These are phyloP conservation scores for Sophora flavescens DNA, from an alignment of 306 rosid genomes.

Conservation along the genomic window DNA sequence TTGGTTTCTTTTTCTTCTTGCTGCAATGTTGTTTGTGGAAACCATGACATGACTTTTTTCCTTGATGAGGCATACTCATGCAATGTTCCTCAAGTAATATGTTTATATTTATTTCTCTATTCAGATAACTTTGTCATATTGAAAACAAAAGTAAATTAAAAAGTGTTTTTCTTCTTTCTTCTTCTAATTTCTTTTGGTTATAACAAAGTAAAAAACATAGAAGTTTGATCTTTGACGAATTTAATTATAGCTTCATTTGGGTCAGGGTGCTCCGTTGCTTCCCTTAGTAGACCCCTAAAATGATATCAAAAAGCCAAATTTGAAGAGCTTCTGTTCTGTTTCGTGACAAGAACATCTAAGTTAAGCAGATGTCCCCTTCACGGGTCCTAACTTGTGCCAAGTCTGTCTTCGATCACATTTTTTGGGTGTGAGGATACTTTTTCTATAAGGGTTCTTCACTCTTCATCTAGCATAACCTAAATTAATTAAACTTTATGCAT, in stretches of 20 bases:
- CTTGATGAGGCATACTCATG: slow-evolving; percentile 41
- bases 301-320: slow-evolving; percentile 15
- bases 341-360: too few species aligned
- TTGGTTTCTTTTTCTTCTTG: slow-evolving; percentile 38
- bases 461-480: slow-evolving; percentile 46
- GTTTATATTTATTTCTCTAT: too few species aligned
- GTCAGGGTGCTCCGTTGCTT: slow-evolving; percentile 29
- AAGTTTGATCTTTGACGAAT: slow-evolving; percentile 10
- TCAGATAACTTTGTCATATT: too few species aligned
- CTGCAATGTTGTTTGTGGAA: slow-evolving; percentile 48
- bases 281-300: slow-evolving; percentile 26
- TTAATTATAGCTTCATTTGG: slow-evolving; percentile 42
- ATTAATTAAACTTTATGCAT: slow-evolving; percentile 22
- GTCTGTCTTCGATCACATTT: slow-evolving; percentile 33
- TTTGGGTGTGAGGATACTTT: slow-evolving; percentile 43
- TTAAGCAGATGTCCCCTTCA: background rate
- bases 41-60: slow-evolving; percentile 50
- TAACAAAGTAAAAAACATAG: slow-evolving; percentile 14
- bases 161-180: background rate
- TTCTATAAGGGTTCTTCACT: slow-evolving; percentile 53
- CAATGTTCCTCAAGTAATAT: background rate
- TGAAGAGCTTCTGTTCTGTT: background rate
- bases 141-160: too few species aligned
- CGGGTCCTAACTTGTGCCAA: slow-evolving; percentile 54
- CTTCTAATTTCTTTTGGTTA: slow-evolving; percentile 19